Evolutionary conservation across 2,329 filamentous ascomycete species (phyloP).

Genomic region (Fonsecaea monophora): DNA sequence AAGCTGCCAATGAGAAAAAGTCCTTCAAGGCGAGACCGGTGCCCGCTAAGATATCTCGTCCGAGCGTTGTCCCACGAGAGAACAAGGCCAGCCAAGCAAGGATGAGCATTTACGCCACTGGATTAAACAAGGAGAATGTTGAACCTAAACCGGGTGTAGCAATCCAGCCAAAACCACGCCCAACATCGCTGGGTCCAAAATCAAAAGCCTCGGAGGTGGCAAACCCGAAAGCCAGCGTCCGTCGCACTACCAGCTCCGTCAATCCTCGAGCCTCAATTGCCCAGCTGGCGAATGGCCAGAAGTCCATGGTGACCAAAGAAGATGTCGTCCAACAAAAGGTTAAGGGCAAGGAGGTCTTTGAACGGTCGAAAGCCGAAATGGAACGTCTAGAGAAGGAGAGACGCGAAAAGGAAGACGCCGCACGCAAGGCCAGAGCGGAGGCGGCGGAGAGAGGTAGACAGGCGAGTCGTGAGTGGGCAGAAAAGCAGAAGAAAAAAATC

Average conservation of each 20-base stretch:
- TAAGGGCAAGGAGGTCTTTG: constrained; percentile 44
- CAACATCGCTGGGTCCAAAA: constrained; percentile 22
- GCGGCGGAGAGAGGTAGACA: constrained; percentile 45
- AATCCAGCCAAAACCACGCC: constrained; percentile 21
- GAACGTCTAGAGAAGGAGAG: constrained; percentile 42
- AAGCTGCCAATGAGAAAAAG: constrained; percentile 44
- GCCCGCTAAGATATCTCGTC: constrained; percentile 44
- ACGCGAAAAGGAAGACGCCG: constrained; percentile 45
- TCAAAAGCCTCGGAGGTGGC: constrained; percentile 15
- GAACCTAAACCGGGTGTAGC: constrained; percentile 22
- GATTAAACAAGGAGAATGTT: constrained; percentile 38
- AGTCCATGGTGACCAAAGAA: constrained; percentile 35
- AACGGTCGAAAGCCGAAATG: constrained; percentile 38
- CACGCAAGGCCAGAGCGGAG: constrained; percentile 45
- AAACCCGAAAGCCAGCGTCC: constrained; percentile 33
- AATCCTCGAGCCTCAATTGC: constrained; percentile 32
- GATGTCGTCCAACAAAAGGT: constrained; percentile 39
- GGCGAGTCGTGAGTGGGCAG: constrained; percentile 47
- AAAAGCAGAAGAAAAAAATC: constrained; percentile 43
- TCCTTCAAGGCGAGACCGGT: constrained; percentile 58
- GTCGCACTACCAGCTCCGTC: constrained; percentile 29
- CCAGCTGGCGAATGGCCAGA: constrained; percentile 30
- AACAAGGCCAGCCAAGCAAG: constrained; percentile 56
- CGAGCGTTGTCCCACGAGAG: constrained; percentile 47
- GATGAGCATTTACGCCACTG: constrained; percentile 44